phyloP scores from a whole-genome alignment of 2,329 filamentous ascomycete genomes.

The Calonectria henricotiae region DNA sequence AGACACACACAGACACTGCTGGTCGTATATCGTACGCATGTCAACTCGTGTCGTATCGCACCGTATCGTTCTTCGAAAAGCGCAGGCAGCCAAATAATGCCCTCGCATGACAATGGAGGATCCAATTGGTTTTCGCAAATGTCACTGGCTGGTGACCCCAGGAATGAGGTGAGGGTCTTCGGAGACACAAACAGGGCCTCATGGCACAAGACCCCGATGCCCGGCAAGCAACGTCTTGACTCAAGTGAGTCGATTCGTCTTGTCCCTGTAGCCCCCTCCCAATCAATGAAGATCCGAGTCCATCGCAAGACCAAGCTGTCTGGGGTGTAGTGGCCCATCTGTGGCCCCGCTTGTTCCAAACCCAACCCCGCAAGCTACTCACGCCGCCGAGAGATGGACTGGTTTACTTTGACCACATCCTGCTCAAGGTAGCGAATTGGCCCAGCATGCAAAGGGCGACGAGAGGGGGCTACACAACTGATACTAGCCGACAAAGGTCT shows the following conservation, averaged over 20 bases:
- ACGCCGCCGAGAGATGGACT: conserved; percentile 27
- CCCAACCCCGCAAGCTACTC: conserved; percentile 46
- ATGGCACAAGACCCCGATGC: conserved; percentile 26
- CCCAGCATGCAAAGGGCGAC: conserved; percentile 2
- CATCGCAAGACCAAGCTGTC: conserved; percentile 36
- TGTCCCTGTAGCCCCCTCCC: conserved; percentile 3
- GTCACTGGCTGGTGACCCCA: conserved; percentile 17
- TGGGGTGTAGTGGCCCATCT: conserved; percentile 34
- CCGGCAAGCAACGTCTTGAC: conserved; percentile 38
- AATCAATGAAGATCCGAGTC: conserved; percentile 20
- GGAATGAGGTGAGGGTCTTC: conserved; percentile 27
- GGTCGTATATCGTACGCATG: conserved; percentile 32
- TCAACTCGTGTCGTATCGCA: conserved; percentile 27
- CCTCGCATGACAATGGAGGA: conserved; percentile 5
- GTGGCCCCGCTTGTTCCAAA: conserved; percentile 40
- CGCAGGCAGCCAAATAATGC: conserved; percentile 23
- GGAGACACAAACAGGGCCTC: conserved; percentile 9
- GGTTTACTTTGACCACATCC: conserved; percentile 28
- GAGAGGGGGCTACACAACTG: conserved; percentile 26
- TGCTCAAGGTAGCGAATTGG: conserved; percentile 10
- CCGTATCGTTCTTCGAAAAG: conserved; percentile 27
- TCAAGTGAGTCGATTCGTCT: conserved; percentile 42
- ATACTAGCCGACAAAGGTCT: conserved; percentile 13
- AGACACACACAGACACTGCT: not conserved
- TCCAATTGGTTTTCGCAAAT: conserved; percentile 12